Evolutionary conservation across 1,284 basidiomycete genomes (phyloP), one percentile per base, ranked within the genome.

Genomic region (Marasmius oreades): DNA sequence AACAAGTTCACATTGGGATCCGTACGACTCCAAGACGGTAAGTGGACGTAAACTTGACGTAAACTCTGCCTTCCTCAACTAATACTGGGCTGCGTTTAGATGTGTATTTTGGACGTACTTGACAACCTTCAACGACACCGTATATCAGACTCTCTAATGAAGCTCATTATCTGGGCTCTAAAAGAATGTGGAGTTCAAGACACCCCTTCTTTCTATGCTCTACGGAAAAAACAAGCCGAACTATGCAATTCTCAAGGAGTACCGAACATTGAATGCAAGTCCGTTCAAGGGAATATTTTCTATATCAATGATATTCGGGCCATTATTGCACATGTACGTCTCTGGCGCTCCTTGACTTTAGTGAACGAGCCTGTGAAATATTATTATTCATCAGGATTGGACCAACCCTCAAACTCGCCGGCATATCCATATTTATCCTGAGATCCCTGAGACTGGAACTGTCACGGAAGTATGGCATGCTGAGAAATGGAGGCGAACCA

Each of bases 401-500:
- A 44, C 42, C 22, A 22, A 44, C 18, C 42, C 42, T 10, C 10
- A 44, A 10, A 22, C 18, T 8, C 42, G 22, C 7, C 14, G 42
- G 8, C 42, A 44, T n/a, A 22, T 44, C 22, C 42, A 44, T 8
- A 22, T 44, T 44, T 44, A 44, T 44, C 42, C 42, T 7, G 42
- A 44, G 22, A 44, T 44, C 8, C 42, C 42, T 10, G 42, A 7
- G 18, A 18, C 8, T 20, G 42, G 42, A n/a, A 18, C 18, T 44
- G 18, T 44, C 18, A 7, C 10, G 57, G 20, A 59, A 64, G 47
- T 53, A 57, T 20, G 56, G 42, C 42, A 65, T 37, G 59, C 60
- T 37, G 47, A 61, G 3, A 55, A 60, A 20, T 66, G 64, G 65
- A 37, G 66, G n/a, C 60, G 64, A 42, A 59, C 65, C 42, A 54